Base-by-base conservation (phyloP, 2,329 filamentous ascomycete genomes). In the Sporothrix globosa region DNA sequence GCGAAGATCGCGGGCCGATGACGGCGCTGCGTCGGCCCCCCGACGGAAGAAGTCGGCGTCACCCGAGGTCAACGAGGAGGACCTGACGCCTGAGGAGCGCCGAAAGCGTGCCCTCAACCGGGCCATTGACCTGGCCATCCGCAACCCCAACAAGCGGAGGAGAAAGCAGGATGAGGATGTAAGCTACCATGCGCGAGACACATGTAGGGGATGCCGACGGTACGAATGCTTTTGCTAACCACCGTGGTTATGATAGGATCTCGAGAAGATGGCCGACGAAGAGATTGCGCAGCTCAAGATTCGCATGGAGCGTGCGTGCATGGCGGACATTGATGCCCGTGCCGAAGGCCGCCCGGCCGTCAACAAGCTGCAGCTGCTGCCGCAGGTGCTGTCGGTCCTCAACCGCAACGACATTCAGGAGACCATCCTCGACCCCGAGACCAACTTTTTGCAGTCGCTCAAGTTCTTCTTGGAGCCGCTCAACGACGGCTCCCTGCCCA, bases 381-480 rank as follows among this genome's bases (percentile, higher is more conserved):
- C 95, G 1, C 91, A 97, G 78, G 96, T 99, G 17, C 90, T 94
- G 61, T 89, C 90, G 56, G 85, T 98, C 24, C 86, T 99, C 72
- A 97, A 96, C 79, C 92, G 93, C 76, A 97, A 95, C 80, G 93
- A 92, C 69, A 88, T 95, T 39, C 92, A 92, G 77, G 86, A 92
- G 75, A 91, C 92, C 41, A 90, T 98, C 66, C 89, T 97, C 53
- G 95, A 97, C 75, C 95, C 95, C 0, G 96, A 99, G 77, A 96
- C 91, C 77, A 97, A 98, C 82, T 91, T 99, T 73, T 84, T 99
- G 52, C 93, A 97, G 80, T 92, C 94, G 17, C 93, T 99, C 77
- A 93, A 95, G 78, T 98, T 97, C 86, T 98, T 98, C 85, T 87
- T 99, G 27, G 96, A 99, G 79, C 96, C 96, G 0, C 86, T 98